phyloP scores from a whole-genome alignment of 768 basidiomycete species.

The Amanita phalloides region DNA sequence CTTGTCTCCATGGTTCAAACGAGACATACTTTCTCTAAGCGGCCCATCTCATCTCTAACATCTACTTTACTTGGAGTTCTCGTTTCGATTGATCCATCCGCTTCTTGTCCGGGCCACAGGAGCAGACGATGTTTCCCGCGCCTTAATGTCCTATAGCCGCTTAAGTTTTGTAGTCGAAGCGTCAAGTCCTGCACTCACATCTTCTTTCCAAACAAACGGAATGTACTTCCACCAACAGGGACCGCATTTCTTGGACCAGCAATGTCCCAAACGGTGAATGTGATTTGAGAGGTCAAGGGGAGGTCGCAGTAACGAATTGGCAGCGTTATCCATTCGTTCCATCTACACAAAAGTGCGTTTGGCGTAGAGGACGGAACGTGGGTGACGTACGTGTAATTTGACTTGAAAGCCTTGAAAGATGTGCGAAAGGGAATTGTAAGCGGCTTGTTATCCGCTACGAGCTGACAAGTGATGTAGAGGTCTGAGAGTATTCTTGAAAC shows the following conservation, averaged over 20 bases:
- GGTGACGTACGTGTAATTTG: slow-evolving; percentile 53
- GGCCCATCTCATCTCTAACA: slow-evolving; percentile 85
- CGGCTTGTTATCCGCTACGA: slow-evolving; percentile 88
- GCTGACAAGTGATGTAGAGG: slow-evolving; percentile 87
- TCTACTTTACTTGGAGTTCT: slow-evolving; percentile 83
- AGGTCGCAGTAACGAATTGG: slow-evolving; percentile 92
- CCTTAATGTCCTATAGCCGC: slow-evolving; percentile 61
- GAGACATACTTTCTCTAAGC: slow-evolving; percentile 71
- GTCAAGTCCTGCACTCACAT: slow-evolving; percentile 34
- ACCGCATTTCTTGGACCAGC: slow-evolving; percentile 68
- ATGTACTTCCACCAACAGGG: slow-evolving; percentile 87
- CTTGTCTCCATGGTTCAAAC: slow-evolving; percentile 13
- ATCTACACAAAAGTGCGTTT: slow-evolving; percentile 32
- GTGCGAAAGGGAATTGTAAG: slow-evolving; percentile 88
- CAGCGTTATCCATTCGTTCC: slow-evolving; percentile 93
- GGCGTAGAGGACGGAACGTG: not conserved
- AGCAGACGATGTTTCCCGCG: slow-evolving; percentile 85
- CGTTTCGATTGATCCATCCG: slow-evolving; percentile 74
- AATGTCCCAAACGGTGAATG: slow-evolving; percentile 95
- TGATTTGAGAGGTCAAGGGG: slow-evolving; percentile 80
- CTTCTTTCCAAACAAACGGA: slow-evolving; percentile 89
- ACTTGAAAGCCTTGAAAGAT: slow-evolving; percentile 87
- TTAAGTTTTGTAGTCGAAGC: not conserved
- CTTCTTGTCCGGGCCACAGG: slow-evolving; percentile 76
- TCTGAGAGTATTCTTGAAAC: slow-evolving; percentile 73